A percentile compares a stretch with the other conserved stretches of the same genome.
These are phyloP conservation scores for Crotalaria pallida DNA, from an alignment of 306 rosid genomes.

Conservation along the genomic window DNA sequence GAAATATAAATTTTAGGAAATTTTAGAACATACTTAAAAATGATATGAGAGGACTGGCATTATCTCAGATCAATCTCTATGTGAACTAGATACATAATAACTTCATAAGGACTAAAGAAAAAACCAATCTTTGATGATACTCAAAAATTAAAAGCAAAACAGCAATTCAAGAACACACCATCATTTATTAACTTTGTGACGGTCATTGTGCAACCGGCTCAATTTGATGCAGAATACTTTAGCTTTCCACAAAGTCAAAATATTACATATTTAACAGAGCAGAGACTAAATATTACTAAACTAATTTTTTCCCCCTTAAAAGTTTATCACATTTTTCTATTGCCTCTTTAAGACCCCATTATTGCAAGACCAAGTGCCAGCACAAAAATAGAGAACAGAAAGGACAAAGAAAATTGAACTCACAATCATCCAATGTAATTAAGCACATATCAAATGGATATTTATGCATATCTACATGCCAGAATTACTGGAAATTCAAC, in stretches of 20 bases:
- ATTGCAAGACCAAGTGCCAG: not conserved
- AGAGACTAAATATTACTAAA: not conserved
- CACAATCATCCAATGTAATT: not conserved
- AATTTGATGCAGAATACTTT: not conserved
- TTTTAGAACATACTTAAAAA: not conserved
- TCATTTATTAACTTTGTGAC: not conserved
- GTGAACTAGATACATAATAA: not conserved
- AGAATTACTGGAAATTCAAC: not conserved
- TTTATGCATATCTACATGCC: not conserved
- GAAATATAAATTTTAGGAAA: not conserved
- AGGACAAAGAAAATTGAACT: not conserved
- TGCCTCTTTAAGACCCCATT: not conserved
- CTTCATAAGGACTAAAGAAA: not conserved
- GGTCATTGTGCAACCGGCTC: not conserved
- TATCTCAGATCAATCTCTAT: not conserved
- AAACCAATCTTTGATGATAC: not conserved
- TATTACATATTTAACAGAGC: not conserved
- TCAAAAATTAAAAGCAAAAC: not conserved
- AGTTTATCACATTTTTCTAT: not conserved
- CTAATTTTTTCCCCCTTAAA: not conserved
- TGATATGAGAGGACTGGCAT: not conserved
- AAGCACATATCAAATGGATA: not conserved
- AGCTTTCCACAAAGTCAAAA: not conserved
- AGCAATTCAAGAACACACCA: not conserved
- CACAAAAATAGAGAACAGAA: not conserved